These are phyloP conservation scores for Saccharomycopsis selenospora DNA, from an alignment of 805 yeast genomes.

Conservation along the genomic window DNA sequence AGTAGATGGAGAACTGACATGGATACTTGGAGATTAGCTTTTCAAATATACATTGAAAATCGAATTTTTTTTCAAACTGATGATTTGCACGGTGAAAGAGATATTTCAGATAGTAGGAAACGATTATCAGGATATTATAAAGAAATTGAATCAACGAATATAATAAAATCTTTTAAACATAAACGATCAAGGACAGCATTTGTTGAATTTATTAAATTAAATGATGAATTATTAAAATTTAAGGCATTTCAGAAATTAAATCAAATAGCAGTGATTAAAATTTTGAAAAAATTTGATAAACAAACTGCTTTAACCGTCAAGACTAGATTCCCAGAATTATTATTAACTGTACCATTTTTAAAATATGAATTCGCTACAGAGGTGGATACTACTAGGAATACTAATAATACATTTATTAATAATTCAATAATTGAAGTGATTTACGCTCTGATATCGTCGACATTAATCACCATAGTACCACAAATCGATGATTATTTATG, in stretches of 20 bases:
- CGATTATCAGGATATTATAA: constrained; percentile 37
- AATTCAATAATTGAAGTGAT: constrained; percentile 45
- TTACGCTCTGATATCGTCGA: constrained; percentile 47
- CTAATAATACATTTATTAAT: constrained; percentile 38
- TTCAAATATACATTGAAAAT: constrained; percentile 55
- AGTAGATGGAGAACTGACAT: constrained; percentile 43
- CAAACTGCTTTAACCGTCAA: constrained; percentile 51
- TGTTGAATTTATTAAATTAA: constrained; percentile 43
- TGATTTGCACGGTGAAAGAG: constrained; percentile 39
- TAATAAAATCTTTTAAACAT: constrained; percentile 37
- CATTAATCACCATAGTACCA: constrained; percentile 53
- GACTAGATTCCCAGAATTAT: constrained; percentile 38
- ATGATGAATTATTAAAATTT: constrained; percentile 47
- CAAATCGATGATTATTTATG: constrained; percentile 72
- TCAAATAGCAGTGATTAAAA: constrained; percentile 56
- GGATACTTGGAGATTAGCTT: constrained; percentile 64
- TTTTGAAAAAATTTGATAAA: constrained; percentile 70
- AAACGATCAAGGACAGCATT: constrained; percentile 41
- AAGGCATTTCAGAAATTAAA: constrained; percentile 57
- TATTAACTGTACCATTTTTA: constrained; percentile 21
- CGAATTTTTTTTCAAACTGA: constrained; percentile 54
- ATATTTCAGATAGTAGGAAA: constrained; percentile 38
- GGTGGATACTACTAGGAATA: background rate
- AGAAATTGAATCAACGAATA: constrained; percentile 33
- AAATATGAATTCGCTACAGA: background rate